These are phyloP conservation scores for Dichotomocladium elegans DNA, from an alignment of 371 early-diverging fungal genomes.

Conservation along the genomic window DNA sequence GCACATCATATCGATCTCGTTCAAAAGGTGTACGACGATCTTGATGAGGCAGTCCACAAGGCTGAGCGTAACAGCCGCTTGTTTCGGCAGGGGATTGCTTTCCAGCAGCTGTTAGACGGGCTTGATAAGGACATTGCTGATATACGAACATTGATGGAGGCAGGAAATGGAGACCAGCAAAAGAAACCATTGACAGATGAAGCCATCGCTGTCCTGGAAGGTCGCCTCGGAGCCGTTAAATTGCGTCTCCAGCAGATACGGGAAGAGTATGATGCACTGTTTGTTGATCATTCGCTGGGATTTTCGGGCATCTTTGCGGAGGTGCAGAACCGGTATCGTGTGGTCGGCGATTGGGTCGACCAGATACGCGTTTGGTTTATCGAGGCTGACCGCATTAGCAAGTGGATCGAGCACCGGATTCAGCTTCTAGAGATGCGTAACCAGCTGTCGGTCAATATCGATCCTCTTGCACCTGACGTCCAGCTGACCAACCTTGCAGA, in stretches of 20 bases:
- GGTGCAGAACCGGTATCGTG: conserved; percentile 27
- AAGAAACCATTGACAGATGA: conserved; percentile 15
- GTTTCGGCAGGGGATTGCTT: conserved; percentile 31
- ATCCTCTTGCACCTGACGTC: conserved; percentile 20
- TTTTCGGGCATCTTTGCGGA: conserved; percentile 15
- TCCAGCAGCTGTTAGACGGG: conserved; percentile 19
- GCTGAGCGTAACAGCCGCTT: conserved; percentile 14
- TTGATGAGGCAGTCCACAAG: conserved; percentile 7
- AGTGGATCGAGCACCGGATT: conserved; percentile 46
- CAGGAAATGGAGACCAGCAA: no score
- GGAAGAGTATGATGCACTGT: conserved; percentile 30
- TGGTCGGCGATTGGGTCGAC: conserved; percentile 47
- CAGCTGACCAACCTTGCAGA: not conserved
- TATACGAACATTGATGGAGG: conserved; percentile 26
- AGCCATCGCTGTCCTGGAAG: conserved; percentile 32
- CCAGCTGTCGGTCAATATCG: not conserved
- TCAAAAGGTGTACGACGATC: conserved; percentile 1
- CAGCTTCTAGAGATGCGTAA: conserved; percentile 25
- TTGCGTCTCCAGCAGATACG: conserved; percentile 19
- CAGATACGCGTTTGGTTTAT: conserved; percentile 54
- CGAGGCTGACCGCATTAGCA: conserved; percentile 50
- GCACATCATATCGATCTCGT: conserved; percentile 5
- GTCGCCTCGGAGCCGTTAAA: conserved; percentile 29
- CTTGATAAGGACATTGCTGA: conserved; percentile 35
- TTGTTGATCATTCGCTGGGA: conserved; percentile 4